Conservation (phyloP, 2,329 filamentous ascomycete genomes). For the Microascus cirrosus region DNA sequence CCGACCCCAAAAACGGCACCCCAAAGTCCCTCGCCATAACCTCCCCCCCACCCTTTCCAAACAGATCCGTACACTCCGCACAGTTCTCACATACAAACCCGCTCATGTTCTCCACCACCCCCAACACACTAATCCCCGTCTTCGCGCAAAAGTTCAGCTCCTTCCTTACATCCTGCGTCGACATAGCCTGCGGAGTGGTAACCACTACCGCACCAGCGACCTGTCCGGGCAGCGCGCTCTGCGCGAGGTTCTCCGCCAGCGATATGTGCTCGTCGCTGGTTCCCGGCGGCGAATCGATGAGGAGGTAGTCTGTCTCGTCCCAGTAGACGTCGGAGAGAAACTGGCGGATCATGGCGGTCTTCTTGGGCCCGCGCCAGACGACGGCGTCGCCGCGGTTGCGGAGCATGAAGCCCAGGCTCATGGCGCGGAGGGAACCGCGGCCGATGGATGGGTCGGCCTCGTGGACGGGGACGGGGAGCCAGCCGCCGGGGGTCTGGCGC, state of each 20-base stretch:
- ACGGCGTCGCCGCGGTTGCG: constrained; percentile 78
- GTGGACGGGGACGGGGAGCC: constrained; percentile 83
- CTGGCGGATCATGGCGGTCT: constrained; percentile 97
- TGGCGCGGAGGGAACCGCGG: constrained; percentile 62
- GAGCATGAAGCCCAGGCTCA: constrained; percentile 89
- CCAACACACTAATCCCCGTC: constrained; percentile 67
- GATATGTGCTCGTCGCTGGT: constrained; percentile 97
- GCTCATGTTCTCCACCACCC: constrained; percentile 95
- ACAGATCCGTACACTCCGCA: constrained; percentile 84
- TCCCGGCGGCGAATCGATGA: constrained; percentile 92
- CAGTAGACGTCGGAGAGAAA: constrained; percentile 88
- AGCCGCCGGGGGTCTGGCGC: constrained; percentile 80
- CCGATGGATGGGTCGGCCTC: constrained; percentile 36
- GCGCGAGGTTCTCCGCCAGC: constrained; percentile 73
- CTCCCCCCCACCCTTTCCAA: constrained; percentile 80
- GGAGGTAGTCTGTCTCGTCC: constrained; percentile 77
- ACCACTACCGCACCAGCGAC: constrained; percentile 86
- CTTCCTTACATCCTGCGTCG: constrained; percentile 87
- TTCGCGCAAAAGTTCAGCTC: constrained; percentile 90
- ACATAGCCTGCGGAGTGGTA: constrained; percentile 89
- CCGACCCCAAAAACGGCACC: constrained; percentile 72
- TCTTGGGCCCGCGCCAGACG: constrained; percentile 96
- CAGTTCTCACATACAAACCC: constrained; percentile 76
- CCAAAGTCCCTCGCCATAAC: constrained; percentile 80
- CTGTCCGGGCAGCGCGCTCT: constrained; percentile 50